Evolutionary conservation across 2,329 filamentous ascomycete species (phyloP), one percentile per base, ranked within the genome.

Genomic region (Escovopsis weberi): DNA sequence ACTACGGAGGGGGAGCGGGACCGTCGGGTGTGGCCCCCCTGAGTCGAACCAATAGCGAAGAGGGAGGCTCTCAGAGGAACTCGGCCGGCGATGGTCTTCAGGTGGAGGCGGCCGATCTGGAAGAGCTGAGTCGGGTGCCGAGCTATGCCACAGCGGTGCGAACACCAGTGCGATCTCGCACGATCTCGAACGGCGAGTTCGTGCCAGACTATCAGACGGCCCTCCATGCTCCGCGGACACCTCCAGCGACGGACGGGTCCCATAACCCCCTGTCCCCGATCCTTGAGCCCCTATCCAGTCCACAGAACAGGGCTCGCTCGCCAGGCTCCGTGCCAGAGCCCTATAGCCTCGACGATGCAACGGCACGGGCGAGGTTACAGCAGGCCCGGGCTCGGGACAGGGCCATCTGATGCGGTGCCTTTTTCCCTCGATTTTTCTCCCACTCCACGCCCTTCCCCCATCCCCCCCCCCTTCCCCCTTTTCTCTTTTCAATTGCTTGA

Each of bases 121-220:
- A 73, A 39, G 73, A 78, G 48, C 63, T 87, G 36, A 82, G 70
- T 56, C 82, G 82, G 49, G 82, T 88, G 2, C 83, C 83, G 1
- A 87, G 82, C 44, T 88, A 88, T 57, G 72, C 74, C 12, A 87
- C 83, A 1, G 83, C 83, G 0, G 75, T 86, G 26, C 75, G 74
- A 48, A 75, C 78, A 1, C 75, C 78, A 5, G 72, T 76, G 12
- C 69, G 73, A 40, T 67, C 70, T 32, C 67, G 67, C 12, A 68
- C 64, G 39, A 67, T 66, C 37, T 60, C 68, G 6, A 67, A 69
- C 19, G 67, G 67, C 30, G 58, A 64, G 5, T 60, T 60, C 11
- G 68, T 85, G 6, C 82, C 82, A 0, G 77, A 83, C 54, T 87
- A 87, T 54, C 63, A 71, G 43, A 72, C 79, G 2, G 79, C 75